Evolutionary conservation across 1,139 yeast genomes (phyloP).

Genomic region (Pichia sorboxylosa): DNA sequence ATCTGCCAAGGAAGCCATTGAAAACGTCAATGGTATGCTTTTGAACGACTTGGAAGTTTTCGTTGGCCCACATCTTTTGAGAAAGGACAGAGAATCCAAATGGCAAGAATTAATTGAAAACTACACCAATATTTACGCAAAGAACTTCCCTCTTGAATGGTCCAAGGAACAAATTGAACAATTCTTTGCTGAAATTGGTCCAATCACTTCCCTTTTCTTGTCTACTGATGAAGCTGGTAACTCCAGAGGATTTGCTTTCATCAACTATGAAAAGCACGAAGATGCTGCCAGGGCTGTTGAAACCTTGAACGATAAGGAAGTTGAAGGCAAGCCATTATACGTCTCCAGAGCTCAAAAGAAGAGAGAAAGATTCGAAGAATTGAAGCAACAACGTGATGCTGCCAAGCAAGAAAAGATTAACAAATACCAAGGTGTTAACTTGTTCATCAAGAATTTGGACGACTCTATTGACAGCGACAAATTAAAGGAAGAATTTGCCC

Average conservation of each 20-base stretch:
- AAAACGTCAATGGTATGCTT: conserved; percentile 96
- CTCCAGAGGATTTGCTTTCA: conserved; percentile 92
- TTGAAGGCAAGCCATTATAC: conserved; percentile 74
- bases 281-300: conserved; percentile 88
- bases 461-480: conserved; percentile 85
- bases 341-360: conserved; percentile 99
- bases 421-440: conserved; percentile 96
- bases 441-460: conserved; percentile 93
- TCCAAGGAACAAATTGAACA: conserved; percentile 64
- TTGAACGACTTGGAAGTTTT: conserved; percentile 93
- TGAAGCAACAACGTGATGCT: conserved; percentile 90
- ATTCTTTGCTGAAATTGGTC: conserved; percentile 65
- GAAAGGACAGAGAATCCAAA: conserved; percentile 91
- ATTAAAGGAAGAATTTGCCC: conserved; percentile 84
- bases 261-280: conserved; percentile 80
- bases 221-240: conserved; percentile 81
- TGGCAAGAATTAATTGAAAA: conserved; percentile 84
- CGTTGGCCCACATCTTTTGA: conserved; percentile 91
- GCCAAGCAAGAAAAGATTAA: conserved; percentile 85
- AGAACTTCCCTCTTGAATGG: conserved; percentile 70
- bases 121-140: conserved; percentile 91
- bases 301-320: conserved; percentile 77
- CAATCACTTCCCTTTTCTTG: conserved; percentile 73
- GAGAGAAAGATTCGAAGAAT: conserved; percentile 94
- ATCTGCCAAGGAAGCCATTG: conserved; percentile 92